Evolutionary conservation across 192 early-diverging fungal genomes (phyloP).

Genomic region (Fimicolochytrium jonesii): DNA sequence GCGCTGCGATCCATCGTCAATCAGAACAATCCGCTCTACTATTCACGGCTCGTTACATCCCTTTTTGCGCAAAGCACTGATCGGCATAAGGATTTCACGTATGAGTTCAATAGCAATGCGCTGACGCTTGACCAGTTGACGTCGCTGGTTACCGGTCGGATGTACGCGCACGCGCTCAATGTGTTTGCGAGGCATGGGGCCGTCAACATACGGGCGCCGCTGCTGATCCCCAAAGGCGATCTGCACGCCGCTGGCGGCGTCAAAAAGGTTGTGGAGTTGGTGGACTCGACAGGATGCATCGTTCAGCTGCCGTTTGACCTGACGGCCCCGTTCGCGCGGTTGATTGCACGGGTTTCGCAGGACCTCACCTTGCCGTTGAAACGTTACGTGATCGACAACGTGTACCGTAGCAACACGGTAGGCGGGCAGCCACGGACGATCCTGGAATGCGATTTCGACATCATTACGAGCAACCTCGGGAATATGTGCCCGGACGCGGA

Average conservation of each 20-base stretch:
- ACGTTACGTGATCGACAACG: constrained; percentile 79
- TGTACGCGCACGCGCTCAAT: constrained; percentile 59
- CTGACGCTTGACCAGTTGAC: constrained; percentile 44
- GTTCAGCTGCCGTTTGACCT: constrained; percentile 82
- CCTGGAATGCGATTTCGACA: constrained; percentile 87
- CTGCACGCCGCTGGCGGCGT: constrained; percentile 10
- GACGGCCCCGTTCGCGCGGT: constrained; percentile 87
- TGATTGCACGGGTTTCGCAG: constrained; percentile 53
- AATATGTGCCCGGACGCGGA: constrained; percentile 84
- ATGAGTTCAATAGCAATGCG: constrained; percentile 64
- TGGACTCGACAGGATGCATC: constrained; percentile 78
- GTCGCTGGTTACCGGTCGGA: constrained; percentile 22
- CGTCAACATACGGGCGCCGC: constrained; percentile 74
- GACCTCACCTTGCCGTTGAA: constrained; percentile 55
- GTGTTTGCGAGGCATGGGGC: constrained; percentile 82
- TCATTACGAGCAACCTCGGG: constrained; percentile 60
- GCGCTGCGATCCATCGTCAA: constrained; percentile 85
- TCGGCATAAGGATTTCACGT: constrained; percentile 85
- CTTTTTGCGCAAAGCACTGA: constrained; percentile 74
- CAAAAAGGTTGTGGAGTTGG: constrained; percentile 69
- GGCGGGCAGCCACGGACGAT: constrained; percentile 84
- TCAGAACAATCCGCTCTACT: constrained; percentile 79
- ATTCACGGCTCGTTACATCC: constrained; percentile 70
- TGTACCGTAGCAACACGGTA: constrained; percentile 72
- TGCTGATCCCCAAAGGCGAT: constrained; percentile 69